Conservation (phyloP, 1,284 basidiomycete genomes). For the Xanthoconium separans region DNA sequence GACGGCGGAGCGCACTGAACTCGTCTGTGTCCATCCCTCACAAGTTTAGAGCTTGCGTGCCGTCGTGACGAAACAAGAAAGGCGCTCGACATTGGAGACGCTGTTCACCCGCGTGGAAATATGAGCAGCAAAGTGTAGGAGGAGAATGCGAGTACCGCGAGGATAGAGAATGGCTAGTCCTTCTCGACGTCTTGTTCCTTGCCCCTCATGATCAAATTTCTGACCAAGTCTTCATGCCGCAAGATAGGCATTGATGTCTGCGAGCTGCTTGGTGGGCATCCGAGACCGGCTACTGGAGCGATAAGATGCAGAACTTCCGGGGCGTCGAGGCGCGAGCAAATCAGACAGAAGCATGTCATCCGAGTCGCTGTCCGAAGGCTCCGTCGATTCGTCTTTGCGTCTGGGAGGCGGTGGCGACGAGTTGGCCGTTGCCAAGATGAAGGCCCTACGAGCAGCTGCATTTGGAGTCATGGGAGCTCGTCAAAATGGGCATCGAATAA, state of each 20-base stretch:
- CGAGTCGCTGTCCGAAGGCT: constrained; percentile 35
- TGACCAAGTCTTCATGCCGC: constrained; percentile 30
- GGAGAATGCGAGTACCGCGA: constrained; percentile 25
- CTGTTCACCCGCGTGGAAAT: too few species aligned
- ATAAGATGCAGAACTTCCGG: constrained; percentile 44
- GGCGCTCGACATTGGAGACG: too few species aligned
- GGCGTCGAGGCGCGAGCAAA: constrained; percentile 41
- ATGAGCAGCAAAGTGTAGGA: constrained; percentile 19
- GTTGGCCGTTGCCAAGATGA: constrained; percentile 27
- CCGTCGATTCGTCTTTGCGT: constrained; percentile 19
- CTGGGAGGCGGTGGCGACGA: constrained; percentile 9
- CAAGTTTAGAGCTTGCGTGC: too few species aligned
- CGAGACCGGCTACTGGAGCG: constrained; percentile 30
- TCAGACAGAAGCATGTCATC: constrained; percentile 43
- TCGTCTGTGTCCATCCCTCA: too few species aligned
- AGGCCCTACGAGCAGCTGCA: constrained; percentile 38
- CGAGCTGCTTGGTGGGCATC: constrained; percentile 45
- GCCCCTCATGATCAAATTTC: constrained; percentile 10
- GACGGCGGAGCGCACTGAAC: too few species aligned
- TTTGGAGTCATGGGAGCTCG: constrained; percentile 41
- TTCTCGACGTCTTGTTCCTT: constrained; percentile 23
- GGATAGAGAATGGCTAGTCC: constrained; percentile 34
- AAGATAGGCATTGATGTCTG: constrained; percentile 45
- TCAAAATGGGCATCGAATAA: constrained; percentile 30
- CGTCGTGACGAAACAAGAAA: too few species aligned